Conservation (phyloP, 2,329 filamentous ascomycete species). For the Massarina eburnea region DNA sequence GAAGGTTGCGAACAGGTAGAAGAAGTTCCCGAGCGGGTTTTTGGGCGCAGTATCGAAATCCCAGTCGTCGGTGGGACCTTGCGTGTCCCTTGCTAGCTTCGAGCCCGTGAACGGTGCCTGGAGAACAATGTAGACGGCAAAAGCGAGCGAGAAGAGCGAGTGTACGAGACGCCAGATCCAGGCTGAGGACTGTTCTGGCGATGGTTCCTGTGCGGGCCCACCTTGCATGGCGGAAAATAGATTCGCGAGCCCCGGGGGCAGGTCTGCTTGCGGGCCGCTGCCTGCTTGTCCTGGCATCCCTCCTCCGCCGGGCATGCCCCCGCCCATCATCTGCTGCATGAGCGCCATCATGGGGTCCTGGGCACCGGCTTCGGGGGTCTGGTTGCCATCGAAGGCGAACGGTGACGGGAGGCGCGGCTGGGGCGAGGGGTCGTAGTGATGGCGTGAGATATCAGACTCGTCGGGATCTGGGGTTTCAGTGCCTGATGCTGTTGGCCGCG, state of each 20-base stretch:
- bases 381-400: conserved; percentile 33
- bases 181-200: conserved; percentile 46
- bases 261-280: conserved; percentile 29
- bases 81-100: conserved; percentile 55
- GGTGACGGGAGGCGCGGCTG: conserved; percentile 45
- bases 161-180: conserved; percentile 74
- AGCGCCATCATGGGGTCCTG: conserved; percentile 74
- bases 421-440: conserved; percentile 63
- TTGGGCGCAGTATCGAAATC: conserved; percentile 37
- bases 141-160: conserved; percentile 67
- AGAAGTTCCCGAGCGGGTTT: conserved; percentile 59
- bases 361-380: conserved; percentile 26
- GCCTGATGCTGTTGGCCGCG: conserved; percentile 22
- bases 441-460: conserved; percentile 77
- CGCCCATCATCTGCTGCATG: conserved; percentile 71
- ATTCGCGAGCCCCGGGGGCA: conserved; percentile 46
- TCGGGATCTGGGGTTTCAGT: conserved; percentile 59
- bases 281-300: conserved; percentile 27
- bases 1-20: conserved; percentile 78
- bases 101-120: conserved; percentile 70
- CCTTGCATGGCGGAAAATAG: conserved; percentile 51
- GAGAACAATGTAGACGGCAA: conserved; percentile 71
- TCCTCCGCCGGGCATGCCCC: conserved; percentile 37
- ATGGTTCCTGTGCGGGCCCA: conserved; percentile 31
- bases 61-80: conserved; percentile 27